Percentiles rank a stretch among this genome's conserved stretches.
Conservation (phyloP, 345 rosid genomes). For the Diplotaxis tenuifolia region DNA sequence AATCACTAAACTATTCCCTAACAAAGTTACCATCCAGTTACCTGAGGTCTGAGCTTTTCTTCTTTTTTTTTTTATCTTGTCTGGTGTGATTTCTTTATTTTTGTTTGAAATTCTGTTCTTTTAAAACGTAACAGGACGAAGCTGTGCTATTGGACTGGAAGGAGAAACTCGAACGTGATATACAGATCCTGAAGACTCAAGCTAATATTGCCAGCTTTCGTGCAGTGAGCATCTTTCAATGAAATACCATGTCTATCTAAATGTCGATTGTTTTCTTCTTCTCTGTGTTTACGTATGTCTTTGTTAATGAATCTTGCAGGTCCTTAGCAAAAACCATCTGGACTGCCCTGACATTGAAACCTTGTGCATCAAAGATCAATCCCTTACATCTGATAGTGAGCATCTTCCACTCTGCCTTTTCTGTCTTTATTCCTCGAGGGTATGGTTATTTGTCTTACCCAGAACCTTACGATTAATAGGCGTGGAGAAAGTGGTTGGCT, state of each 20-base stretch:
- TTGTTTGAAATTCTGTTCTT: slow-evolving; percentile 16
- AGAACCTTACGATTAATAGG: slow-evolving; percentile 39
- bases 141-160: slow-evolving; percentile 86
- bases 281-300: slow-evolving; percentile 1
- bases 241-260: neutral
- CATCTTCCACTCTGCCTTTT: slow-evolving; percentile 19
- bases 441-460: slow-evolving; percentile 3
- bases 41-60: slow-evolving; percentile 65
- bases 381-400: slow-evolving; percentile 71
- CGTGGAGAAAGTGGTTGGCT: slow-evolving; percentile 90
- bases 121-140: slow-evolving; percentile 62
- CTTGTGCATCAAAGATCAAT: slow-evolving; percentile 74
- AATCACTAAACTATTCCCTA: slow-evolving; percentile 79
- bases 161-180: slow-evolving; percentile 84
- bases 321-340: slow-evolving; percentile 57
- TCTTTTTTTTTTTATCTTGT: neutral
- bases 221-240: slow-evolving; percentile 48
- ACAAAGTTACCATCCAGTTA: slow-evolving; percentile 84
- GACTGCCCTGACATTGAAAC: slow-evolving; percentile 74
- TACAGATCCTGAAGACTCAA: slow-evolving; percentile 74
- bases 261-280: slow-evolving; percentile 2
- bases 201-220: slow-evolving; percentile 65
- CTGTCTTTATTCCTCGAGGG: neutral
- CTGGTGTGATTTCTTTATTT: neutral
- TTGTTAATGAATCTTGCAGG: slow-evolving; percentile 43